phyloP scores from a whole-genome alignment of 2,329 filamentous ascomycete genomes.

The Cercospora zeina region DNA sequence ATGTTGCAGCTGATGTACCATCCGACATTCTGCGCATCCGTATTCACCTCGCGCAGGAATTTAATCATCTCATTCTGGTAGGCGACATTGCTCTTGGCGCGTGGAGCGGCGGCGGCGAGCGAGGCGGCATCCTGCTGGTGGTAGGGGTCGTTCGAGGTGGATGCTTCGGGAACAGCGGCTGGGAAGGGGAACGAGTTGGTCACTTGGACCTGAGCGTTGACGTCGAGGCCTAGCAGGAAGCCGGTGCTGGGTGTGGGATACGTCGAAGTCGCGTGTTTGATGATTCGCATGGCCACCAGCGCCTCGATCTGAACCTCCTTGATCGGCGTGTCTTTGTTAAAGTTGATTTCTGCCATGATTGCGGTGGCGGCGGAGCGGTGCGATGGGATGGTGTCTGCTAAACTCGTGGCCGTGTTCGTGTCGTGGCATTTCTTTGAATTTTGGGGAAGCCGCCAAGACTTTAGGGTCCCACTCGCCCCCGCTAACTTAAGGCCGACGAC shows the following conservation, averaged over 20 bases:
- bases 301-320: slow-evolving; percentile 87
- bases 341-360: slow-evolving; percentile 35
- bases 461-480: not conserved
- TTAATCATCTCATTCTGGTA: slow-evolving; percentile 98
- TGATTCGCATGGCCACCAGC: slow-evolving; percentile 96
- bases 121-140: slow-evolving; percentile 71
- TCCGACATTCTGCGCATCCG: slow-evolving; percentile 95
- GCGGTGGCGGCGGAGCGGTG: slow-evolving; percentile 8
- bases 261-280: slow-evolving; percentile 85
- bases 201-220: slow-evolving; percentile 75
- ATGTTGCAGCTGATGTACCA: slow-evolving; percentile 99
- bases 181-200: slow-evolving; percentile 97
- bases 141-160: slow-evolving; percentile 62
- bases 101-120: slow-evolving; percentile 81
- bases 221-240: slow-evolving; percentile 90
- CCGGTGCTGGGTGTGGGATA: slow-evolving; percentile 91
- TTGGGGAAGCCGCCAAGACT: slow-evolving; percentile 6
- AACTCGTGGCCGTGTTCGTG: slow-evolving; percentile 11
- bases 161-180: slow-evolving; percentile 62
- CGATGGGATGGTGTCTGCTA: slow-evolving; percentile 6
- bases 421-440: slow-evolving; percentile 13
- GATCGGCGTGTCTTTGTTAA: slow-evolving; percentile 52
- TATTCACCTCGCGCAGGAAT: slow-evolving; percentile 93
- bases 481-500: slow-evolving; percentile 7
- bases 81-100: slow-evolving; percentile 81